Conservation (phyloP, 169 alveolate species). For the Plasmodium gallinaceum region DNA sequence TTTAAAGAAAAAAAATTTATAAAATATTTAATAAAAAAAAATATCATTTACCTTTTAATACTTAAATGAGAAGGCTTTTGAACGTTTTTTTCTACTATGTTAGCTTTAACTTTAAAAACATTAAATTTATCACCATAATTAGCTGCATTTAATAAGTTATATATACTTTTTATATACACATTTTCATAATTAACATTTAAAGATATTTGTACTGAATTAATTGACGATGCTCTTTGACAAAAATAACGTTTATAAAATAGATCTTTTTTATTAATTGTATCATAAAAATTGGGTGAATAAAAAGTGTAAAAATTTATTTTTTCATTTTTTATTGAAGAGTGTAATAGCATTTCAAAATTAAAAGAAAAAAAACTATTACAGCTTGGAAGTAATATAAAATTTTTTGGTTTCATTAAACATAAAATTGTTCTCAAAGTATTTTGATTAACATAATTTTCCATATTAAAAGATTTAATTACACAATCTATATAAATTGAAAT, state of each 20-base stretch:
- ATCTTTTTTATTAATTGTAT: not conserved
- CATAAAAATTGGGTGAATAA: conserved; percentile 36
- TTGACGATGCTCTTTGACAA: not conserved
- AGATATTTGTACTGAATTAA: conserved; percentile 42
- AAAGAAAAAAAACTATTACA: conserved; percentile 44
- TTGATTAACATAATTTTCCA: conserved; percentile 41
- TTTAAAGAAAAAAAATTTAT: too few relatives aligned
- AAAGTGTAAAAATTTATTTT: conserved; percentile 23
- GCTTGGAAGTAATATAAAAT: conserved; percentile 66
- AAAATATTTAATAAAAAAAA: not conserved
- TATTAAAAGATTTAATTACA: conserved; percentile 24
- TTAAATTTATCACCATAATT: conserved; percentile 8
- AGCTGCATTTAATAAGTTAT: conserved; percentile 23
- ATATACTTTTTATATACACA: conserved; percentile 50
- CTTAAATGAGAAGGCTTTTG: not conserved
- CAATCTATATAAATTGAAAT: conserved; percentile 45
- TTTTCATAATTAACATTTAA: conserved; percentile 47
- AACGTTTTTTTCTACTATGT: not conserved
- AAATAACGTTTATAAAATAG: conserved; percentile 30
- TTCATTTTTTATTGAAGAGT: conserved; percentile 6
- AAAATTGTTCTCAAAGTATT: conserved; percentile 39
- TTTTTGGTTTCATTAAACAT: conserved; percentile 43
- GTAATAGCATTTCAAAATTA: conserved; percentile 54
- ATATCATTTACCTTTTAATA: conserved; percentile 9
- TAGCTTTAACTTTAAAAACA: conserved; percentile 30